Conservation (phyloP, 768 basidiomycete genomes). For the Pulveroboletus sp. region DNA sequence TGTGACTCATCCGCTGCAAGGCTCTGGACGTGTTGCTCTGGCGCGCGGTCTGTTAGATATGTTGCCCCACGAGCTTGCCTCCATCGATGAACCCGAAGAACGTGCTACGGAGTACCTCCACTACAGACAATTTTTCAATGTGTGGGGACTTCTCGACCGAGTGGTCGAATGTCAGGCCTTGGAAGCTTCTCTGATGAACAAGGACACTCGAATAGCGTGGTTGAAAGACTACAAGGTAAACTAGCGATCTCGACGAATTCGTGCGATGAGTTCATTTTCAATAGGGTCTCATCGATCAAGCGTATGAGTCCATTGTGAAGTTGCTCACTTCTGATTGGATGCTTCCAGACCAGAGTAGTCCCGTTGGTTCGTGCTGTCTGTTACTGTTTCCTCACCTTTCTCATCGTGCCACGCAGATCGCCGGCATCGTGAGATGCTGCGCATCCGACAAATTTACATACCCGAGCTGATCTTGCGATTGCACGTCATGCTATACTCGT, state of each 20-base stretch:
- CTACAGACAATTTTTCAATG: constrained; percentile 73
- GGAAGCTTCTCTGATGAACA: constrained; percentile 53
- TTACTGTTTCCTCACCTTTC: not conserved
- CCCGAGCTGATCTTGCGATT: constrained; percentile 87
- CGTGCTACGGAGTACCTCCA: constrained; percentile 72
- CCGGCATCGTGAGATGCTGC: constrained; percentile 61
- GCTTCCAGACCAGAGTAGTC: constrained; percentile 48
- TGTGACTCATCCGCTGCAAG: constrained; percentile 35
- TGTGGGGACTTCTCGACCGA: constrained; percentile 63
- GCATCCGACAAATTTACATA: constrained; percentile 85
- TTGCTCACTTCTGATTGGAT: constrained; percentile 79
- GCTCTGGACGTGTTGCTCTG: constrained; percentile 66
- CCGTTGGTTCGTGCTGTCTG: constrained; percentile 28
- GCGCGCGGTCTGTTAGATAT: constrained; percentile 56
- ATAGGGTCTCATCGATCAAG: constrained; percentile 59
- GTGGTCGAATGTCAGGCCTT: constrained; percentile 59
- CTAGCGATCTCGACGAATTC: not conserved
- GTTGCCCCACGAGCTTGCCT: constrained; percentile 60
- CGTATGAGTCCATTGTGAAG: constrained; percentile 61
- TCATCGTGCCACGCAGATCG: constrained; percentile 42
- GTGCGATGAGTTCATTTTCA: not conserved
- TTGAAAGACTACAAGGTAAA: constrained; percentile 58
- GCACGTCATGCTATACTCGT: constrained; percentile 66
- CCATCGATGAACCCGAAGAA: constrained; percentile 65
- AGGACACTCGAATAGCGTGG: constrained; percentile 59